Conservation (phyloP, 208 protist genomes). For the Trypanosoma mega region DNA sequence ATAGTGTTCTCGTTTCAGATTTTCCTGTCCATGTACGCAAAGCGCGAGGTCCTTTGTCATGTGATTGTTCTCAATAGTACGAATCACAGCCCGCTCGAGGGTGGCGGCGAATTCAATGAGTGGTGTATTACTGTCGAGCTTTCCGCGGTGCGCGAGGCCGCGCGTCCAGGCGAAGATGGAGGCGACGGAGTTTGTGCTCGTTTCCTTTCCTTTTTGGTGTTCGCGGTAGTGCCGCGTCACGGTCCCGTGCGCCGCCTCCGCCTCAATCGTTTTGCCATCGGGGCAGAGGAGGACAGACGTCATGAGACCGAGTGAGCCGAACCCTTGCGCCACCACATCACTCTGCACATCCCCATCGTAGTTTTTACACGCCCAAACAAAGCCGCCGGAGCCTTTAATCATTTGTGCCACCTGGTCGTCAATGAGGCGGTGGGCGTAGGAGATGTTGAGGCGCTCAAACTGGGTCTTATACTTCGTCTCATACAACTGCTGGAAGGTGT, state of each 20-base stretch:
- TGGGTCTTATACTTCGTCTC: slow-evolving; percentile 83
- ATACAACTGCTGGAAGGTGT: slow-evolving; percentile 96
- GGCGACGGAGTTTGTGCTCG: slow-evolving; percentile 97
- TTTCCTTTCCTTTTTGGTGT: slow-evolving; percentile 95
- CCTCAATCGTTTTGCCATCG: slow-evolving; percentile 96
- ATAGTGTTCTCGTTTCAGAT: slow-evolving; percentile 82
- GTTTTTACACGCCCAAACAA: slow-evolving; percentile 99
- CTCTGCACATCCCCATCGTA: slow-evolving; percentile 99
- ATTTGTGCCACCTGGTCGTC: slow-evolving; percentile 98
- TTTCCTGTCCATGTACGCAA: slow-evolving; percentile 86
- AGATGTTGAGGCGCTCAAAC: slow-evolving; percentile 87
- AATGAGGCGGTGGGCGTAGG: slow-evolving; percentile 97
- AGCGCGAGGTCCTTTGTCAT: slow-evolving; percentile 99
- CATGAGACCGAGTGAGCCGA: slow-evolving; percentile 97
- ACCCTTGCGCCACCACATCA: slow-evolving; percentile 97
- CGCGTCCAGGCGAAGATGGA: slow-evolving; percentile 98
- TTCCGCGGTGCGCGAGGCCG: slow-evolving; percentile 94
- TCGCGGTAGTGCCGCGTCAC: slow-evolving; percentile 97
- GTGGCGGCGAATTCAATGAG: slow-evolving; percentile 85
- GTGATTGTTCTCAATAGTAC: slow-evolving; percentile 91
- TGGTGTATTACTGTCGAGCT: slow-evolving; percentile 93
- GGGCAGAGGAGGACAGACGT: slow-evolving; percentile 97
- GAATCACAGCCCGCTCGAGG: slow-evolving; percentile 91
- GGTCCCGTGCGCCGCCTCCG: slow-evolving; percentile 98
- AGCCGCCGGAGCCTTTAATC: slow-evolving; percentile 91